Conservation (phyloP, 345 rosid genomes). For the Populus nigra region DNA sequence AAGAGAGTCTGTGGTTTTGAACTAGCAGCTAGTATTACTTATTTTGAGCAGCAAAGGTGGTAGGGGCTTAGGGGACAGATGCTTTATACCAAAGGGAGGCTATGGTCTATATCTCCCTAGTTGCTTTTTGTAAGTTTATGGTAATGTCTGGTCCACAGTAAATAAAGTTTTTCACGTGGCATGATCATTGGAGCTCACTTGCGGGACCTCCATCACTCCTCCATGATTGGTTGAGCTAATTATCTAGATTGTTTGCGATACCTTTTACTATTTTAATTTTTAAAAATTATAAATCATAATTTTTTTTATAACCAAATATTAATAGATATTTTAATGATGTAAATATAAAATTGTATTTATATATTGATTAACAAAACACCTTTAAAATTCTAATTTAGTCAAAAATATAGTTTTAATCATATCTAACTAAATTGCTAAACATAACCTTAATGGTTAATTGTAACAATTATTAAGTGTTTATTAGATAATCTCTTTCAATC, state of each 20-base stretch:
- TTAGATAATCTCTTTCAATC: too few species aligned
- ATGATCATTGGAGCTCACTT: background rate
- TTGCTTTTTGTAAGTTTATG: conserved; percentile 13
- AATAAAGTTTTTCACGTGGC: conserved; percentile 3
- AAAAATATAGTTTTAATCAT: too few species aligned
- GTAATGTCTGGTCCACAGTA: background rate
- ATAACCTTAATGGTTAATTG: too few species aligned
- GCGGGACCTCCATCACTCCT: background rate
- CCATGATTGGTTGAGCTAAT: conserved; percentile 1
- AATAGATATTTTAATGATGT: too few species aligned
- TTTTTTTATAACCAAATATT: too few species aligned
- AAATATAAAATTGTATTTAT: too few species aligned
- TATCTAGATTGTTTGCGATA: too few species aligned
- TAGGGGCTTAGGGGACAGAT: background rate
- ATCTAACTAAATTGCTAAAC: too few species aligned
- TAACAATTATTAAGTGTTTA: background rate
- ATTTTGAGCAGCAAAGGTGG: background rate
- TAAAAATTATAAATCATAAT: too few species aligned
- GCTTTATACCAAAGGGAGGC: background rate
- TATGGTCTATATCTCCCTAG: background rate
- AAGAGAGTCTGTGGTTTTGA: background rate
- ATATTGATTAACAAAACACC: too few species aligned
- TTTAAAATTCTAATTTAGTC: too few species aligned
- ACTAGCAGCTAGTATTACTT: background rate
- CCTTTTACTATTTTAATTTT: too few species aligned